Percentiles rank a stretch among this genome's conserved stretches.
These are phyloP conservation scores for Paramecium primaurelia DNA, from an alignment of 73 alveolate species.

Conservation along the genomic window DNA sequence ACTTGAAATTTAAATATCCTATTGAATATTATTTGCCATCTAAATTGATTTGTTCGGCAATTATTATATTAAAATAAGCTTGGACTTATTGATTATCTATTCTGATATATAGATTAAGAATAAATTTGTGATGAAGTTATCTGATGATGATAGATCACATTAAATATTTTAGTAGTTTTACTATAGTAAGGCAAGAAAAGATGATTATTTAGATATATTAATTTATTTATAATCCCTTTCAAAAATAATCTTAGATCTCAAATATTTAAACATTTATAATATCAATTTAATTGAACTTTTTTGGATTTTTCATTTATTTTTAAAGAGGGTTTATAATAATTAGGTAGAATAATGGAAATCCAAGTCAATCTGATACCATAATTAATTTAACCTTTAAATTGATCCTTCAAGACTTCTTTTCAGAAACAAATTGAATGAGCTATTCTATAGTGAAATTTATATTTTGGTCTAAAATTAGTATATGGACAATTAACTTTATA, in stretches of 20 bases:
- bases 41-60: not conserved
- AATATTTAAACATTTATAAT: too few species aligned
- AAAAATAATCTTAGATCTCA: too few species aligned
- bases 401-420: not conserved
- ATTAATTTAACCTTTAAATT: not conserved
- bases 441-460: not conserved
- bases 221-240: too few species aligned
- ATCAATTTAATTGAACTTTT: too few species aligned
- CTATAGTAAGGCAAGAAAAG: not conserved
- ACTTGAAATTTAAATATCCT: too few species aligned
- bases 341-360: too few species aligned
- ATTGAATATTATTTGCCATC: too few species aligned
- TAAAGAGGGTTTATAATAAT: too few species aligned
- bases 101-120: slow-evolving; percentile 60
- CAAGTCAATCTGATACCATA: not conserved
- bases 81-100: not conserved
- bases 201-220: too few species aligned
- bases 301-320: too few species aligned
- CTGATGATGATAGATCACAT: not conserved
- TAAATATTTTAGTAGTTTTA: not conserved
- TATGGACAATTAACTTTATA: not conserved
- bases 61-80: slow-evolving; percentile 13
- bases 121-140: slow-evolving; percentile 30
- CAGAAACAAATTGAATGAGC: not conserved
- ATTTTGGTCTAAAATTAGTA: not conserved